Percentiles rank a stretch among this genome's conserved stretches.
phyloP scores from a whole-genome alignment of 2,329 filamentous ascomycete genomes.

The Colletotrichum sp. region DNA sequence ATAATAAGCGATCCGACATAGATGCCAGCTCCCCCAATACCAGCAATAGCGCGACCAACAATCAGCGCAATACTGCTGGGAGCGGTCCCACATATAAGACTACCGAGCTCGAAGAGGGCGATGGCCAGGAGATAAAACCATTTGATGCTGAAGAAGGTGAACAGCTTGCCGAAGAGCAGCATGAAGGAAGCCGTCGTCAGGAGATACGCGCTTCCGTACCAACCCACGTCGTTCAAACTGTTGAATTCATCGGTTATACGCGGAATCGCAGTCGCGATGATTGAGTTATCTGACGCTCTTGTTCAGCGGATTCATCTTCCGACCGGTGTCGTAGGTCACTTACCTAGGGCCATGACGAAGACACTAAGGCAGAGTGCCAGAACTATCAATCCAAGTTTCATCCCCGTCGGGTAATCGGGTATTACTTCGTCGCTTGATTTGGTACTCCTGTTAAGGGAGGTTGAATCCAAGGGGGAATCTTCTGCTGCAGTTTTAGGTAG shows the following conservation, averaged over 20 bases:
- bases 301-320: neutral
- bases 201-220: slow-evolving; percentile 52
- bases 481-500: neutral
- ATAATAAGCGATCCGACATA: slow-evolving; percentile 50
- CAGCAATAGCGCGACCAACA: slow-evolving; percentile 37
- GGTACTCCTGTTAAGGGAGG: neutral
- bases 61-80: slow-evolving; percentile 37
- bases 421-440: neutral
- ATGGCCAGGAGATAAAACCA: slow-evolving; percentile 42
- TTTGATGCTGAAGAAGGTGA: slow-evolving; percentile 50
- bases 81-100: slow-evolving; percentile 41
- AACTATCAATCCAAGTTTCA: slow-evolving; percentile 38
- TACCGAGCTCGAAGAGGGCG: slow-evolving; percentile 47
- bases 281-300: slow-evolving; percentile 35
- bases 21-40: slow-evolving; percentile 47
- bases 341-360: slow-evolving; percentile 45
- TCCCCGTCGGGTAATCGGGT: slow-evolving; percentile 3
- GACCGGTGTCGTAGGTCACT: neutral
- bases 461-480: neutral
- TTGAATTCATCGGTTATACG: slow-evolving; percentile 47
- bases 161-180: slow-evolving; percentile 45
- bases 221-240: slow-evolving; percentile 51
- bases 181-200: slow-evolving; percentile 45
- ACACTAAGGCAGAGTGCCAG: slow-evolving; percentile 42
- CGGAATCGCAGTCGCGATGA: slow-evolving; percentile 49